A percentile compares a stretch with the other conserved stretches of the same genome.
Conservation (phyloP, 192 early-diverging fungal genomes). For the Spizellomyces punctatus region DNA sequence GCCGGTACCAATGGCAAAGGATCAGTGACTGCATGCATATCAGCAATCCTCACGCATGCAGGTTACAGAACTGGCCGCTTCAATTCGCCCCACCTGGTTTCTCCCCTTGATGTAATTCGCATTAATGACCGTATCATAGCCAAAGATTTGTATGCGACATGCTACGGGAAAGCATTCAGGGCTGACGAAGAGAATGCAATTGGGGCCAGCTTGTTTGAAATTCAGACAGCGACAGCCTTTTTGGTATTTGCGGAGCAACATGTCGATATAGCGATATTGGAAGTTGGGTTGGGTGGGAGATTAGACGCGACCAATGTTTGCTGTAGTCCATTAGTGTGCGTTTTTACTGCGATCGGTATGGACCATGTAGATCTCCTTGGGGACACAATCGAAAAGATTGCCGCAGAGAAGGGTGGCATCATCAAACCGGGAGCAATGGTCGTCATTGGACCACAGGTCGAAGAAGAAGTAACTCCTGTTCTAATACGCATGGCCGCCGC, state of each 20-base stretch:
- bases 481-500: slow-evolving; percentile 11
- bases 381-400: slow-evolving; percentile 66
- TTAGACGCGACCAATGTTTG: slow-evolving; percentile 86
- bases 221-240: slow-evolving; percentile 57
- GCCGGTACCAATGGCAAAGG: slow-evolving; percentile 93
- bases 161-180: not conserved
- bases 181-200: slow-evolving; percentile 29
- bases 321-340: slow-evolving; percentile 41
- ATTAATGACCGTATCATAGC: slow-evolving; percentile 58
- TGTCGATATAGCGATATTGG: slow-evolving; percentile 77
- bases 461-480: slow-evolving; percentile 37
- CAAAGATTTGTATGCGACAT: slow-evolving; percentile 35
- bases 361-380: slow-evolving; percentile 81
- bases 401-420: slow-evolving; percentile 80
- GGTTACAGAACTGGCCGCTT: slow-evolving; percentile 61
- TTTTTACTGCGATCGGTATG: slow-evolving; percentile 70
- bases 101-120: slow-evolving; percentile 64
- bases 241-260: slow-evolving; percentile 38
- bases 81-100: slow-evolving; percentile 79
- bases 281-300: slow-evolving; percentile 82
- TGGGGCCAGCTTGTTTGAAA: slow-evolving; percentile 72
- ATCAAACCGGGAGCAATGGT: slow-evolving; percentile 49
- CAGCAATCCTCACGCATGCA: slow-evolving; percentile 16
- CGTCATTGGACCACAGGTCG: slow-evolving; percentile 57
- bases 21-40: slow-evolving; percentile 67